Conservation (phyloP, 148 eudicot genomes). For the Spergularia bocconei region DNA sequence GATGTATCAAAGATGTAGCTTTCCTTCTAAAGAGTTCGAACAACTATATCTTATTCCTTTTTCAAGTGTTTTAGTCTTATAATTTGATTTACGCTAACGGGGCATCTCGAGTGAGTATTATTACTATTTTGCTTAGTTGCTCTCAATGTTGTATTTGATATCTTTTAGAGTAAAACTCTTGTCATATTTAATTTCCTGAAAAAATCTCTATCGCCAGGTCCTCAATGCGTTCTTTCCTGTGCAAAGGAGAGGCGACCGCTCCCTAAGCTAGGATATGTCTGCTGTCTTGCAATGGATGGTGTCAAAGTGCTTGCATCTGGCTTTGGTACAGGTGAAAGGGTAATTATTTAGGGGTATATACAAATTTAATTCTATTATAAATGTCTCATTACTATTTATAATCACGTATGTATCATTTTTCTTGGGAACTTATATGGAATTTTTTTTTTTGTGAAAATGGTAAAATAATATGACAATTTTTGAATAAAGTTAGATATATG, state of each 20-base stretch:
- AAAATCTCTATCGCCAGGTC: conserved; percentile 50
- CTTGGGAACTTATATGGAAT: too few relatives aligned
- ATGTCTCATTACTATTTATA: neutral
- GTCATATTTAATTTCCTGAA: neutral
- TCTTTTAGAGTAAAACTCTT: neutral
- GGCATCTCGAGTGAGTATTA: neutral
- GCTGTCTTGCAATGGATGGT: conserved; percentile 98
- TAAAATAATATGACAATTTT: neutral
- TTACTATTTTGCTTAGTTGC: neutral
- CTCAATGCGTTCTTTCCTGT: conserved; percentile 88
- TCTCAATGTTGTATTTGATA: neutral
- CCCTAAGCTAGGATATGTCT: conserved; percentile 77
- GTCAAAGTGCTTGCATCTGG: conserved; percentile 88
- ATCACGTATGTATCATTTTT: neutral
- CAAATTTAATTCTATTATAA: conserved; percentile 3
- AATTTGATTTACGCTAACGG: neutral
- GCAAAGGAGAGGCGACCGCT: conserved; percentile 81
- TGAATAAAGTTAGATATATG: neutral
- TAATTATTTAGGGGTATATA: conserved; percentile 30
- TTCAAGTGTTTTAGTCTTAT: neutral
- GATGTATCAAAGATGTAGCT: neutral
- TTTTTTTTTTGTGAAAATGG: too few relatives aligned
- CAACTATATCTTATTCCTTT: neutral
- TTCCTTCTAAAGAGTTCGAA: neutral
- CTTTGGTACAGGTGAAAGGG: conserved; percentile 78